These are phyloP conservation scores for Annulohypoxylon stygium DNA, from an alignment of 495 filamentous ascomycete species.

Conservation along the genomic window DNA sequence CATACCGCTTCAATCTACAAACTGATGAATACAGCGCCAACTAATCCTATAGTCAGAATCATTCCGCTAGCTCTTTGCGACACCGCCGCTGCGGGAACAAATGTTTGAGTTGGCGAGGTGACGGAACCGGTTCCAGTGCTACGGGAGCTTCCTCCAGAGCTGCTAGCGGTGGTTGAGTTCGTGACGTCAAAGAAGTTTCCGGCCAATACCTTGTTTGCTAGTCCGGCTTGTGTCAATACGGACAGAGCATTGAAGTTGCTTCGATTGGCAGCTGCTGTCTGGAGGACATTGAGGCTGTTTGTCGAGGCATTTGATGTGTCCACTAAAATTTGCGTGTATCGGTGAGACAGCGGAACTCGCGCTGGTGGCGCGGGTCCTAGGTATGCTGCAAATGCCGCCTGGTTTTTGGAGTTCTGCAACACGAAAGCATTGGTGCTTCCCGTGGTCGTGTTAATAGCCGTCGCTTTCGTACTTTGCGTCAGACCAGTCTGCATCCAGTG, in stretches of 20 bases:
- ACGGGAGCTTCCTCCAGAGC: conserved; percentile 12
- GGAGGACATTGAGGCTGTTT: conserved; percentile 43
- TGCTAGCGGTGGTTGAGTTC: conserved; percentile 47
- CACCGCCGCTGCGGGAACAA: conserved; percentile 28
- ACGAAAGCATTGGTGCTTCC: conserved; percentile 52
- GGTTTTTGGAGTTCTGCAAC: conserved; percentile 49
- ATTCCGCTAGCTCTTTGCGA: conserved; percentile 40
- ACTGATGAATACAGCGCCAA: conserved; percentile 38
- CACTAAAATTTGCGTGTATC: conserved; percentile 58
- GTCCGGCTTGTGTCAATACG: conserved; percentile 50
- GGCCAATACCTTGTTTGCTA: conserved; percentile 53
- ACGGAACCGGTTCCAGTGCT: conserved; percentile 32
- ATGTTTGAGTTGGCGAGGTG: conserved; percentile 24
- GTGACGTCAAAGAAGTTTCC: conserved; percentile 63
- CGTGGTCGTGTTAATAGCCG: conserved; percentile 47
- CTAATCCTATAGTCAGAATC: conserved; percentile 38
- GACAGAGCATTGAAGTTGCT: conserved; percentile 49
- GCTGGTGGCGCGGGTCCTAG: conserved; percentile 57
- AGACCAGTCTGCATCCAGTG: conserved; percentile 62
- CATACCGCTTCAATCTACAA: conserved; percentile 37
- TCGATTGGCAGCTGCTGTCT: conserved; percentile 49
- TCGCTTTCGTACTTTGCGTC: conserved; percentile 50
- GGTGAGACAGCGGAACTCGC: conserved; percentile 57
- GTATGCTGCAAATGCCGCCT: conserved; percentile 50
- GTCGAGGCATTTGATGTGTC: conserved; percentile 52